phyloP scores from a whole-genome alignment of 1,139 yeast genomes.

The Suhomyces bolitotheri region DNA sequence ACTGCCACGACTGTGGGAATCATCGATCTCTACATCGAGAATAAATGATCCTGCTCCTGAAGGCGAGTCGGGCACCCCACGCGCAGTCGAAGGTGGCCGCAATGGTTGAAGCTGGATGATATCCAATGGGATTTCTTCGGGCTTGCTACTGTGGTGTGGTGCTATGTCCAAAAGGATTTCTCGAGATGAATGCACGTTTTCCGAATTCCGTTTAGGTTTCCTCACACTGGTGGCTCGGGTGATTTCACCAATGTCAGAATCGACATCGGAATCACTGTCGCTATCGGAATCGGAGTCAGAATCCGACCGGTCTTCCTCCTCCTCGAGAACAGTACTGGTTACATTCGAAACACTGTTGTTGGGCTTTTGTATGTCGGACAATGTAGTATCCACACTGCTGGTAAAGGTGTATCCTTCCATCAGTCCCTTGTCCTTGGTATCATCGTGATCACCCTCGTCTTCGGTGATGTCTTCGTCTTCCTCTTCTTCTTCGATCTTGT shows the following conservation, averaged over 20 bases:
- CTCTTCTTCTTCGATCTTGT: constrained; percentile 51
- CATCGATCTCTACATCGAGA: constrained; percentile 39
- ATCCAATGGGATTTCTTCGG: constrained; percentile 12
- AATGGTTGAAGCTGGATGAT: constrained; percentile 10
- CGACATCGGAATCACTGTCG: constrained; percentile 42
- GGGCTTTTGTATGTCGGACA: constrained; percentile 6
- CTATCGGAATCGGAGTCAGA: neutral
- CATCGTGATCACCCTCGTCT: constrained; percentile 15
- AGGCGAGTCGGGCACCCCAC: constrained; percentile 1
- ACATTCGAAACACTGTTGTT: constrained; percentile 3
- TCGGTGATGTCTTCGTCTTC: constrained; percentile 39
- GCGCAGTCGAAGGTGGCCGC: constrained; percentile 7
- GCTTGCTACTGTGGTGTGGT: constrained; percentile 1
- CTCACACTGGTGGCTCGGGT: constrained; percentile 45
- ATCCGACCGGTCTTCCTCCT: constrained; percentile 6
- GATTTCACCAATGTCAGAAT: constrained; percentile 50
- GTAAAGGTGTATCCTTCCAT: constrained; percentile 6
- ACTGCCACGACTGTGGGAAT: constrained; percentile 8
- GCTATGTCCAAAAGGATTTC: constrained; percentile 18
- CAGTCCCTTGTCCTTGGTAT: constrained; percentile 2
- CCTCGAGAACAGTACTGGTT: constrained; percentile 15
- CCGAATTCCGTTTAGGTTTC: constrained; percentile 13
- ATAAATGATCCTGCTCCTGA: constrained; percentile 33
- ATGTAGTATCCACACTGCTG: constrained; percentile 6
- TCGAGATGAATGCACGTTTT: constrained; percentile 12